Evolutionary conservation across 2,329 filamentous ascomycete species (phyloP).

Genomic region (Trichoderma breve): DNA sequence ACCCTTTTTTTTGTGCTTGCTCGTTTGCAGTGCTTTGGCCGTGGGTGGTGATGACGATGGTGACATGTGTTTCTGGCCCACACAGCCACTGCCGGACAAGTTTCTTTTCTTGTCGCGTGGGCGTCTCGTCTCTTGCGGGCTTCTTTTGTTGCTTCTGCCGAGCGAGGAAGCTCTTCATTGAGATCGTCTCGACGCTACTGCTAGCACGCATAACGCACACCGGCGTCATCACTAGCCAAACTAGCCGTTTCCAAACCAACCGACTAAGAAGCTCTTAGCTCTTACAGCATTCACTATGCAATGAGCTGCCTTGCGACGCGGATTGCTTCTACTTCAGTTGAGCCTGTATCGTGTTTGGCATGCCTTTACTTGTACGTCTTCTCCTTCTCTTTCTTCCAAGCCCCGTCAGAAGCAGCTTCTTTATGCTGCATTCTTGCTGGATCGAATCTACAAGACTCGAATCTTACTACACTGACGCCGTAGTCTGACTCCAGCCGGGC

Average conservation of each 20-base stretch:
- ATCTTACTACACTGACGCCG: neutral
- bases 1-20: neutral
- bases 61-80: neutral
- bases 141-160: neutral
- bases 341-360: neutral
- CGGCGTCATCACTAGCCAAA: neutral
- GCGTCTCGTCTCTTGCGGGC: neutral
- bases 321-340: neutral
- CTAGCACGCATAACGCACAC: neutral
- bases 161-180: neutral
- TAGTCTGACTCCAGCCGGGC: neutral
- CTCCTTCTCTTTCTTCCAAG: neutral
- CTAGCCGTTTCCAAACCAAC: neutral
- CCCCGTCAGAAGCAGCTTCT: neutral
- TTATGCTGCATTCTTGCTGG: neutral
- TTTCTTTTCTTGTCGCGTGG: neutral
- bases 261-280: neutral
- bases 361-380: neutral
- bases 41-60: neutral
- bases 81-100: neutral
- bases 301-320: neutral
- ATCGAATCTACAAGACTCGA: neutral
- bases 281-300: neutral
- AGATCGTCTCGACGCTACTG: slow-evolving; percentile 1
- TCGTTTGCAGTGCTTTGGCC: neutral